Base-by-base conservation (phyloP, 2,329 filamentous ascomycete species). In the Diplodia sapinea region DNA sequence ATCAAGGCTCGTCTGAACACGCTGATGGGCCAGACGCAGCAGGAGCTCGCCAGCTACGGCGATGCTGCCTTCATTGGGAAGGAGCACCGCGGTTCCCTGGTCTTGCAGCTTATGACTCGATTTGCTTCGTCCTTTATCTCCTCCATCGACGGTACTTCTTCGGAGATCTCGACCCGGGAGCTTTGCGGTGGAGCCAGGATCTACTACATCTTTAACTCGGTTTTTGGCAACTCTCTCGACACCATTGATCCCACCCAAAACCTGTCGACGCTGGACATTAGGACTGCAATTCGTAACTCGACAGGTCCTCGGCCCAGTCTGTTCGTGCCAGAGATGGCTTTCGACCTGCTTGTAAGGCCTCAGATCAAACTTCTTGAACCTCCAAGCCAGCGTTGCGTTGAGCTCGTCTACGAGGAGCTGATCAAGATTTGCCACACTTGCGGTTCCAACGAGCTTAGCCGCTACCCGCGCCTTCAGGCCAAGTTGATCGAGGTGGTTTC, bases 371-470 rank as follows among this genome's bases (percentile, higher is more conserved):
- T 99, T 65, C 84, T 99, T 33, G 95, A 99, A 78, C 89, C 95
- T 31, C 95, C 95, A 11, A 96, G 93, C 77, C 95, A 99, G 77
- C 89, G 95, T 73, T 99, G 95, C 75, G 95, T 99, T 62, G 95
- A 99, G 80, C 87, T 99, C 65, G 95, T 99, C 2, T 99, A 99
- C 78, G 95, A 99, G 78, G 95, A 99, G 79, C 86, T 99, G 54
- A 99, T 99, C 83, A 99, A 99, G 82, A 98, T 99, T 72, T 97
- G 95, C 81, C 95, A 99, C 78, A 99, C 95, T 0, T 99, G 95
- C 80, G 95, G 95, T 70, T 97, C 93, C 2, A 96, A 91, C 17
- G 95, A 99, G 79, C 87, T 99, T 23, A 91, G 92, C 65, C 87
- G 95, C 70, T 99, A 94, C 79, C 95, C 95, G 13, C 88, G 95